Evolutionary conservation across 768 basidiomycete genomes (phyloP), one percentile per base, ranked within the genome.

Genomic region (Tricholoma bakamatsutake): DNA sequence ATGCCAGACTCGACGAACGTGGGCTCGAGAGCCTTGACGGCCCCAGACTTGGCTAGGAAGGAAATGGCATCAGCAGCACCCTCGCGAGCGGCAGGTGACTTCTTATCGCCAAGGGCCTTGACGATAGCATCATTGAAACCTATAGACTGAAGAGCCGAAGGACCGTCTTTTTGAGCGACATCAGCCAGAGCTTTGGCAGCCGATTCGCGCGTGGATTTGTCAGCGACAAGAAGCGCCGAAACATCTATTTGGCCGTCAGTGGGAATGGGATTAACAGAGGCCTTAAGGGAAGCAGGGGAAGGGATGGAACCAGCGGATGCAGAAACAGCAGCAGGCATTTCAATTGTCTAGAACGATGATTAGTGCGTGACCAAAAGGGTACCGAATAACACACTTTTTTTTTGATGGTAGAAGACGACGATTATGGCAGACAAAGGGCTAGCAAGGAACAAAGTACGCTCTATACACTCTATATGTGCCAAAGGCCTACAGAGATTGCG

Each of bases 91-190:
- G 87, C 88, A 52, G 93, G 87, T 15, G 88, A 90, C 79, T 95
- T 97, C 84, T 98, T 98, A 85, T 97, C 93, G 72, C 78, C 79
- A 60, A 97, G 84, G 52, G 92, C 93, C 79, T 88, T 90, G 71
- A 91, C 65, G 60, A 83, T 71, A 64, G 90, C 88, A 53, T 85
- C 86, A 35, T 73, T 74, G 74, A 95, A 87, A 59, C 80, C 85
- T 59, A 82, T 74, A 59, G 84, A 76, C 57, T 79, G 76, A 67
- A 97, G 82, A 69, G 84, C 85, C 58, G 83, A 73, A 60, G 90
- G 88, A 68, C 93, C 93, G 55, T 90, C 82, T 75, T 91, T 91
- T 84, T 92, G 83, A 62, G 82, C 84, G 69, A 82, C 74, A 57
- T 85, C 81, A 61, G 83, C 87, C 62, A 98, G 77, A 35, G 80